Evolutionary conservation across 2,329 filamentous ascomycete genomes (phyloP).

Genomic region (Drechslerella coelobrocha): DNA sequence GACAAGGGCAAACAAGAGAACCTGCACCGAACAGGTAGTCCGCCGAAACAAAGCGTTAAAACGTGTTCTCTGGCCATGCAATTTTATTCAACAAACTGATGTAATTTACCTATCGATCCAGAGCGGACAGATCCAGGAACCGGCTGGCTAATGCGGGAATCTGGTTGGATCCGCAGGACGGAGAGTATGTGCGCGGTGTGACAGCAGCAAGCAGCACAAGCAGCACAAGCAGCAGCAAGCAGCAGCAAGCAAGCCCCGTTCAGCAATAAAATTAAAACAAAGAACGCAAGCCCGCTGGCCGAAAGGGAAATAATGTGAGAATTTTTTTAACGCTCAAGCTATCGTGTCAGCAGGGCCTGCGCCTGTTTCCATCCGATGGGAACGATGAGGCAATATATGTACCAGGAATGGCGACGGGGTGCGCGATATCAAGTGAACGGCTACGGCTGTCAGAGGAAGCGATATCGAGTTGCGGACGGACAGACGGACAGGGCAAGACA

Average conservation of each 20-base stretch:
- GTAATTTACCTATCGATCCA: neutral
- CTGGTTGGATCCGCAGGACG: constrained; percentile 1
- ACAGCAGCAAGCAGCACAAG: constrained; percentile 2
- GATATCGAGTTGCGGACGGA: constrained; percentile 7
- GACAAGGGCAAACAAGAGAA: neutral
- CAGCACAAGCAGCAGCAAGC: no score
- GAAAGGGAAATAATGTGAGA: neutral
- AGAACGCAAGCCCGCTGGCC: neutral
- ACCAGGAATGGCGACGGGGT: constrained; percentile 12
- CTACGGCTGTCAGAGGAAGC: constrained; percentile 7
- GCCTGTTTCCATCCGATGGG: constrained; percentile 41
- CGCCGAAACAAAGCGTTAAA: constrained; percentile 29
- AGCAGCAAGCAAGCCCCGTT: neutral
- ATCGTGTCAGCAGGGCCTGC: constrained; percentile 26
- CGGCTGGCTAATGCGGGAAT: constrained; percentile 5
- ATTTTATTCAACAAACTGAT: constrained; percentile 29
- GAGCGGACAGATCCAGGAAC: neutral
- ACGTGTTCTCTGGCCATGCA: constrained; percentile 6
- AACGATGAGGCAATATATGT: constrained; percentile 35
- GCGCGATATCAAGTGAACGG: constrained; percentile 8
- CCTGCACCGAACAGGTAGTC: no score
- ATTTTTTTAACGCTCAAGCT: neutral
- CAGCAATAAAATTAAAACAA: constrained; percentile 7
- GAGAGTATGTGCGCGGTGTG: neutral
- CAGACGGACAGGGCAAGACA: neutral